These are phyloP conservation scores for Psilocybe azurescens DNA, from an alignment of 768 basidiomycete genomes.

Conservation along the genomic window DNA sequence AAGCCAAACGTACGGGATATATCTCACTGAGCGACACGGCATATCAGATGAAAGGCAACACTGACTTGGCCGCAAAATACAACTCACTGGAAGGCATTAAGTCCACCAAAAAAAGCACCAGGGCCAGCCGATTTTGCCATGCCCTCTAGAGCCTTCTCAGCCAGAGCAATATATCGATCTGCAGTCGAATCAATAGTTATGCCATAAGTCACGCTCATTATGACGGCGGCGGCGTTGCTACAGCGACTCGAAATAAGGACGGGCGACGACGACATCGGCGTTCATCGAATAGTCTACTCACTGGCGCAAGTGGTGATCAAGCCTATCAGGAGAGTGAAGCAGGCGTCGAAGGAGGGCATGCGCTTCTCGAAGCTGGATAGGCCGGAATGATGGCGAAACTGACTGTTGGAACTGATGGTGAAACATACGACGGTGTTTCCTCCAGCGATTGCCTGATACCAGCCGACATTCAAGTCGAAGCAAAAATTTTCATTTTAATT, in stretches of 20 bases:
- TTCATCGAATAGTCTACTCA: conserved; percentile 29
- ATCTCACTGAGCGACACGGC: conserved; percentile 43
- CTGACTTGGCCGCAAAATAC: too few species aligned
- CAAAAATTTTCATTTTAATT: neutral
- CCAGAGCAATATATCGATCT: conserved; percentile 55
- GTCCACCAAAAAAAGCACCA: conserved; percentile 55
- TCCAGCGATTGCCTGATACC: conserved; percentile 53
- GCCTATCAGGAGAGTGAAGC: conserved; percentile 44
- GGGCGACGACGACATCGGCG: neutral
- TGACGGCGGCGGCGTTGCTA: conserved; percentile 55
- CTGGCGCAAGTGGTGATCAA: conserved; percentile 57
- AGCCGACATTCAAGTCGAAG: neutral
- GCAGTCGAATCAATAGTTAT: conserved; percentile 46
- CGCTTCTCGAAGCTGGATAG: conserved; percentile 49
- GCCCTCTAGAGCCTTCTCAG: conserved; percentile 55
- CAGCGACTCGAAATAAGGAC: neutral
- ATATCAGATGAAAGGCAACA: conserved; percentile 4
- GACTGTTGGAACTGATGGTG: conserved; percentile 55
- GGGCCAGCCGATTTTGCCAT: conserved; percentile 56
- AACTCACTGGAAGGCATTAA: conserved; percentile 28
- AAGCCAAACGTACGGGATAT: conserved; percentile 44
- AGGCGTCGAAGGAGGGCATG: conserved; percentile 50
- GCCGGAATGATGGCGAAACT: conserved; percentile 44
- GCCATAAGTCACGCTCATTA: conserved; percentile 60
- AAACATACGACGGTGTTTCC: conserved; percentile 56